A percentile compares a stretch with the other conserved stretches of the same genome.
phyloP scores from a whole-genome alignment of 1,284 basidiomycete species.

The Moesziomyces globuligerus region DNA sequence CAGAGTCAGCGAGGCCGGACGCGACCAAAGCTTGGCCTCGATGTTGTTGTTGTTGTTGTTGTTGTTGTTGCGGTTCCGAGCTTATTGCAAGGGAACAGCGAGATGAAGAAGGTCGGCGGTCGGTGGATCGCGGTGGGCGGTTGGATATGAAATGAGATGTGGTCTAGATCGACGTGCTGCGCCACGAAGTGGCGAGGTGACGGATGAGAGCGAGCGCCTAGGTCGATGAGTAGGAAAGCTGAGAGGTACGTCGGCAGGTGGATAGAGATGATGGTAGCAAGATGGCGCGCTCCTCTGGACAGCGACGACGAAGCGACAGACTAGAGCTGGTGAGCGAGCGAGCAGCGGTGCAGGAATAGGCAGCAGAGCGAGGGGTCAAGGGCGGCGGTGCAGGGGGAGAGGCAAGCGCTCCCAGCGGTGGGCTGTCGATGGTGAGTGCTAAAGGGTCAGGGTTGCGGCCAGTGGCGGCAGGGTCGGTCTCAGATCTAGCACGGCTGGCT shows the following conservation, averaged over 20 bases:
- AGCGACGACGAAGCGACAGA: background rate
- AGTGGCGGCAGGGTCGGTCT: background rate
- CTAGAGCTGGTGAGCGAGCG: background rate
- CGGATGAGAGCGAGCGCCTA: too few species aligned
- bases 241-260: too few species aligned
- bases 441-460: background rate
- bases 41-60: slow-evolving; percentile 9
- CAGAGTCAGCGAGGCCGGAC: too few species aligned
- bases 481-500: background rate
- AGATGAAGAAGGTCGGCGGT: slow-evolving; percentile 6
- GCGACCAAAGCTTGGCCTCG: too few species aligned
- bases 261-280: background rate
- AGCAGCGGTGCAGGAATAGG: background rate
- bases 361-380: background rate
- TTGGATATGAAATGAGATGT: background rate
- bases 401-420: too few species aligned
- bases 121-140: background rate
- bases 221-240: too few species aligned
- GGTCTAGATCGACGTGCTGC: too few species aligned
- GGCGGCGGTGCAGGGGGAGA: background rate
- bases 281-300: background rate
- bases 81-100: background rate
- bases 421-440: too few species aligned
- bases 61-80: background rate
- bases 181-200: background rate